Percentiles rank a stretch among this genome's conserved stretches.
Conservation (phyloP, 768 basidiomycete species). For the Pulveroboletus ravenelii region DNA sequence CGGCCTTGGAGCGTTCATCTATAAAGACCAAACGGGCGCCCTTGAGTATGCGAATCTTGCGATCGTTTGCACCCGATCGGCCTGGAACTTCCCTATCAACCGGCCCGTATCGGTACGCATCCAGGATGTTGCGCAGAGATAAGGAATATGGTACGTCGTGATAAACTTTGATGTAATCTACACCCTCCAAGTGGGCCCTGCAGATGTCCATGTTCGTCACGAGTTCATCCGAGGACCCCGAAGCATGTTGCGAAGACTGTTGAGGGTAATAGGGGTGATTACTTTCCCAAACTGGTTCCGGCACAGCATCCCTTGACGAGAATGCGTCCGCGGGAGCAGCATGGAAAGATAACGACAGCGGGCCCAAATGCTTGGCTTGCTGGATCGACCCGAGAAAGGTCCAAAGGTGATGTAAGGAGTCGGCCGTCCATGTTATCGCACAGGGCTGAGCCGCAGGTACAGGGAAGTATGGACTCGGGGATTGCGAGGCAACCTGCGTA, state of each 20-base stretch:
- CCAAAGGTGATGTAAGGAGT: conserved; percentile 46
- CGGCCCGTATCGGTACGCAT: conserved; percentile 42
- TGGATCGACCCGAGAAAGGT: conserved; percentile 41
- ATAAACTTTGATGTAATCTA: conserved; percentile 57
- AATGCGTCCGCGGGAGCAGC: conserved; percentile 20
- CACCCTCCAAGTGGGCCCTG: conserved; percentile 24
- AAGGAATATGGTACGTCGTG: conserved; percentile 49
- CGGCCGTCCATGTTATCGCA: conserved; percentile 44
- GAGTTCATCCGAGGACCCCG: conserved; percentile 6
- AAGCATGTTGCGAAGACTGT: conserved; percentile 10
- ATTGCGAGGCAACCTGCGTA: conserved; percentile 12
- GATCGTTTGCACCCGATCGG: conserved; percentile 26
- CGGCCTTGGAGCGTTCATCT: conserved; percentile 44
- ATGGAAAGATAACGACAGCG: conserved; percentile 49
- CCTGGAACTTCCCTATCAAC: conserved; percentile 7
- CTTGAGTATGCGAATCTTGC: conserved; percentile 43
- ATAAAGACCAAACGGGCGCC: conserved; percentile 45
- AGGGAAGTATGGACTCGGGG: conserved; percentile 18
- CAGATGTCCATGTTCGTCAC: conserved; percentile 16
- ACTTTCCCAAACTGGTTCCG: conserved; percentile 22
- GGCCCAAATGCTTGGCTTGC: conserved; percentile 35
- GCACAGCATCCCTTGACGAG: conserved; percentile 8
- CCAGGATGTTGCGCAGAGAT: conserved; percentile 45
- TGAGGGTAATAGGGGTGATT: conserved; percentile 22
- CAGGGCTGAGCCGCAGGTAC: conserved; percentile 12